Evolutionary conservation across 2,329 filamentous ascomycete species (phyloP).

Genomic region (Amphichorda felina): DNA sequence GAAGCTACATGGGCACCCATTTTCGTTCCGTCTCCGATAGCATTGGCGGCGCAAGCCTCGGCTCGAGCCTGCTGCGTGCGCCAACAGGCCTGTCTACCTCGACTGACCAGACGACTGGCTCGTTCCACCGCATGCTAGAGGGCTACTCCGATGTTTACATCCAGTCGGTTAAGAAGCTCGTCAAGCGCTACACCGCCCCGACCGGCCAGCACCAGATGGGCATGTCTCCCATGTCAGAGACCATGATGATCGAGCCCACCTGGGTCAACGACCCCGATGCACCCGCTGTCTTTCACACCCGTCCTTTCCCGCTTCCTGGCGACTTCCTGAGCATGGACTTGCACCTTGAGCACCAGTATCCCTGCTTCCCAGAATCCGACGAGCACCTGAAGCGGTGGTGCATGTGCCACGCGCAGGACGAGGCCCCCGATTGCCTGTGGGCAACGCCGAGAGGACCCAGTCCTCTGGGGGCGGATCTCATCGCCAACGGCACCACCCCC

Average conservation of each 20-base stretch:
- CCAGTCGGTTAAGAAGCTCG: slow-evolving; percentile 22
- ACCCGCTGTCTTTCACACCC: slow-evolving; percentile 7
- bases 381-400: slow-evolving; percentile 15
- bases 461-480: slow-evolving; percentile 5
- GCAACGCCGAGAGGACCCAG: slow-evolving; percentile 14
- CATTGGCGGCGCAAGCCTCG: background rate
- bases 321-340: slow-evolving; percentile 31
- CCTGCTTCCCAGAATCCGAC: slow-evolving; percentile 9
- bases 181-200: slow-evolving; percentile 24
- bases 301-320: slow-evolving; percentile 28
- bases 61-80: background rate
- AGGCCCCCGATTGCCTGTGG: slow-evolving; percentile 16
- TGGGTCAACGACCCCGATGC: slow-evolving; percentile 18
- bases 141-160: slow-evolving; percentile 20
- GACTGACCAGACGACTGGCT: slow-evolving; percentile 23
- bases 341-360: slow-evolving; percentile 5
- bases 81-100: slow-evolving; percentile 20
- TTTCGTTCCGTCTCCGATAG: background rate
- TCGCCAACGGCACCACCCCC: slow-evolving; percentile 2
- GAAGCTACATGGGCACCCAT: background rate
- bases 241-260: slow-evolving; percentile 5
- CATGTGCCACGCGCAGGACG: slow-evolving; percentile 13
- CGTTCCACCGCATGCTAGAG: slow-evolving; percentile 18
- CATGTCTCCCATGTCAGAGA: slow-evolving; percentile 13
- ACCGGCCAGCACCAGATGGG: slow-evolving; percentile 5